Evolutionary conservation across 306 rosid species (phyloP).

Genomic region (Malus sieversii): DNA sequence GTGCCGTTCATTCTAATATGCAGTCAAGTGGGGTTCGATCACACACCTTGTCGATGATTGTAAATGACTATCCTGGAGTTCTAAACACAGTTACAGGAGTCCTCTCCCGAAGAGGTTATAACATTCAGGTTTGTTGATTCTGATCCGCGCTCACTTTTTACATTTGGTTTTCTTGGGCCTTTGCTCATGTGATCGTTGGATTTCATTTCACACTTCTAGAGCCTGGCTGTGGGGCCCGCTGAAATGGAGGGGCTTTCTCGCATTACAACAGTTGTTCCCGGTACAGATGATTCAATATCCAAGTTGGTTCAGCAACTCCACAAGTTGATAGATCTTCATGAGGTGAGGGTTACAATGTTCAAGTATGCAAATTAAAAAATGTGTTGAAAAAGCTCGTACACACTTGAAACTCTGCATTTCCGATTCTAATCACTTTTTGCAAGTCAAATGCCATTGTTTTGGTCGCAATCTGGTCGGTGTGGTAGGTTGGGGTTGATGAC

Average conservation of each 20-base stretch:
- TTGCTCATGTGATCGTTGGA: not conserved
- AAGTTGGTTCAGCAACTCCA: constrained; percentile 58
- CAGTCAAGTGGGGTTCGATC: constrained; percentile 49
- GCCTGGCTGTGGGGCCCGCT: constrained; percentile 61
- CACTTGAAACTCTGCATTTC: no score
- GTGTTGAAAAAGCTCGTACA: no score
- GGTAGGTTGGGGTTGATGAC: not conserved
- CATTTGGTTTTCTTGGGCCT: not conserved
- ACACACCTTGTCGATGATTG: constrained; percentile 56
- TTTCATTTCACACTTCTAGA: constrained; percentile 19
- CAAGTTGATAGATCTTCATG: constrained; percentile 50
- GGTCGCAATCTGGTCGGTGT: not conserved
- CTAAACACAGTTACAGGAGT: constrained; percentile 55
- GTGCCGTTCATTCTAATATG: not conserved
- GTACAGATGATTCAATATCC: constrained; percentile 42
- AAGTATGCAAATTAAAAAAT: not conserved
- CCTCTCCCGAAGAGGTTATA: constrained; percentile 56
- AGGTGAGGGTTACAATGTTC: constrained; percentile 26
- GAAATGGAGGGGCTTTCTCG: constrained; percentile 54
- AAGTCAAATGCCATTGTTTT: not conserved
- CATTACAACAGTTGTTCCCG: constrained; percentile 58
- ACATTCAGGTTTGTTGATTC: constrained; percentile 49
- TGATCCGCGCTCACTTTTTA: not conserved
- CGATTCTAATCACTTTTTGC: no score
- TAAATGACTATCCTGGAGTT: constrained; percentile 49